Evolutionary conservation across 2,329 filamentous ascomycete species (phyloP).

Genomic region (Scytalidium sp.): DNA sequence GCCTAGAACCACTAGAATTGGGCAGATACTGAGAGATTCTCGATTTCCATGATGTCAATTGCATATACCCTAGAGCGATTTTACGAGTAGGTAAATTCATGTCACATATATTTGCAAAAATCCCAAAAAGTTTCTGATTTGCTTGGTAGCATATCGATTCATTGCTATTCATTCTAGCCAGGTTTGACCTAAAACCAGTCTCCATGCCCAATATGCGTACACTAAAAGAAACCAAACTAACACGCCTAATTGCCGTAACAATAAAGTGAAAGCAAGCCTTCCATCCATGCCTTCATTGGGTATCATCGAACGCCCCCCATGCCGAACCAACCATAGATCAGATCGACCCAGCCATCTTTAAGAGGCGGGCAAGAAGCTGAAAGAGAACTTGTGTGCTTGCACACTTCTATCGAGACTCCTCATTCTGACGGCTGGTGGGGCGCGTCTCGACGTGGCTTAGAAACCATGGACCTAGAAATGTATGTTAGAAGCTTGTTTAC

Average conservation of each 20-base stretch:
- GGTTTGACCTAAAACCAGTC: background rate
- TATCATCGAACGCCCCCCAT: conserved; percentile 30
- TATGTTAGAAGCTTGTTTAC: background rate
- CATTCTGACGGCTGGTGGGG: conserved; percentile 24
- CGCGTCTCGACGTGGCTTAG: conserved; percentile 44
- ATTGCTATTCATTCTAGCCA: background rate
- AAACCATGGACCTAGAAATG: conserved; percentile 55
- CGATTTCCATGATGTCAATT: background rate
- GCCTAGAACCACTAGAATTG: too few species aligned
- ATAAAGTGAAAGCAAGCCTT: conserved; percentile 8
- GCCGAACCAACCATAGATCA: conserved; percentile 22
- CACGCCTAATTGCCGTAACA: background rate
- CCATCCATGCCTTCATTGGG: conserved; percentile 21
- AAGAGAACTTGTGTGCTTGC: conserved; percentile 14
- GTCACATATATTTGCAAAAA: background rate
- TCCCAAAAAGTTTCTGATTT: background rate
- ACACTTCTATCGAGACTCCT: conserved; percentile 29
- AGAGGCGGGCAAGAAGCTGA: conserved; percentile 25
- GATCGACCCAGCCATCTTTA: conserved; percentile 23
- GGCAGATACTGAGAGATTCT: too few species aligned
- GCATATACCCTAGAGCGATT: background rate
- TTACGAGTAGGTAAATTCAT: background rate
- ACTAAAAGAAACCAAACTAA: background rate
- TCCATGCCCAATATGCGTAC: background rate
- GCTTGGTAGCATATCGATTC: background rate